Evolutionary conservation across 805 yeast species (phyloP).

Genomic region (Cyberlindnera subsufficiens): DNA sequence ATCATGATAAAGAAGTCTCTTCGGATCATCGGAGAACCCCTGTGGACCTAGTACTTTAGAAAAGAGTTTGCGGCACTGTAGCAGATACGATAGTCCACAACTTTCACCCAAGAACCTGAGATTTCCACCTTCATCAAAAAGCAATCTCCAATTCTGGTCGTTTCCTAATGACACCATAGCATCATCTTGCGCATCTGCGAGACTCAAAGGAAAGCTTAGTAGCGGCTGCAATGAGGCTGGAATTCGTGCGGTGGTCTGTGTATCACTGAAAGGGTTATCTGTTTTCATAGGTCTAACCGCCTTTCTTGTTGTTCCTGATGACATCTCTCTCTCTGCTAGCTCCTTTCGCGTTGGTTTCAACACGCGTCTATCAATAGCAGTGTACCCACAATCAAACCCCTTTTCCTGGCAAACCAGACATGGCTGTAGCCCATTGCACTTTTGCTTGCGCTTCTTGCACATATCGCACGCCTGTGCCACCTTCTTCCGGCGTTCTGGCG

Average conservation of each 20-base stretch:
- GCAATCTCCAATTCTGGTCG: slow-evolving; percentile 23
- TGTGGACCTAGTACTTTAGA: slow-evolving; percentile 26
- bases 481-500: slow-evolving; percentile 30
- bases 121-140: slow-evolving; percentile 31
- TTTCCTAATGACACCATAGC: slow-evolving; percentile 6
- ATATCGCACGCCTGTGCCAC: slow-evolving; percentile 42
- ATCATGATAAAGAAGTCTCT: slow-evolving; percentile 31
- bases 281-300: background rate
- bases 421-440: slow-evolving; percentile 29
- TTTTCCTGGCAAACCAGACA: slow-evolving; percentile 29
- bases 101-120: slow-evolving; percentile 37
- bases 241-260: slow-evolving; percentile 4
- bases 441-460: slow-evolving; percentile 38
- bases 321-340: background rate
- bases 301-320: slow-evolving; percentile 1
- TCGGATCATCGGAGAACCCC: slow-evolving; percentile 33
- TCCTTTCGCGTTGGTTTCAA: slow-evolving; percentile 16
- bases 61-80: slow-evolving; percentile 36
- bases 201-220: slow-evolving; percentile 14
- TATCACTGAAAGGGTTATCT: background rate
- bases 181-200: slow-evolving; percentile 12
- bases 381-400: slow-evolving; percentile 27
- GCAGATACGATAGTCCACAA: slow-evolving; percentile 34
- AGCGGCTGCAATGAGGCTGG: slow-evolving; percentile 18
- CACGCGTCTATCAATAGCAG: slow-evolving; percentile 20